A percentile compares a stretch with the other conserved stretches of the same genome.
phyloP scores from a whole-genome alignment of 495 filamentous ascomycete genomes.

The Acidiella bohemica region DNA sequence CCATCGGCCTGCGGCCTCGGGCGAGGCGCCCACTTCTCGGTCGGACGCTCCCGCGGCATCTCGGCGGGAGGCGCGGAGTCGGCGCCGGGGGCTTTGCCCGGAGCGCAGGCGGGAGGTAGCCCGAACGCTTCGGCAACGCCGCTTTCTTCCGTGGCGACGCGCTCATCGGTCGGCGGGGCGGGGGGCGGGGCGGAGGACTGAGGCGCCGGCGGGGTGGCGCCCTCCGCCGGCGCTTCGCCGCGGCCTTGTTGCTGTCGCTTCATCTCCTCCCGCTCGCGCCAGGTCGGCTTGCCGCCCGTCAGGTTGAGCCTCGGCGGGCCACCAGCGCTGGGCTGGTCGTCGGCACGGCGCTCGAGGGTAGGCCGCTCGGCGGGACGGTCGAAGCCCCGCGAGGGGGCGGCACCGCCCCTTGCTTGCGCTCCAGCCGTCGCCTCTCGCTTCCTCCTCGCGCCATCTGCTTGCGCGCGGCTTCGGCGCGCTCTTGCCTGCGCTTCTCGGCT shows the following conservation, averaged over 20 bases:
- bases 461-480: constrained; percentile 39
- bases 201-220: constrained; percentile 5
- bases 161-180: constrained; percentile 20
- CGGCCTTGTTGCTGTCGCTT: no score
- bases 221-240: constrained; percentile 20
- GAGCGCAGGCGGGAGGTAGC: constrained; percentile 28
- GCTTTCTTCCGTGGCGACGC: constrained; percentile 17
- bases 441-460: constrained; percentile 56
- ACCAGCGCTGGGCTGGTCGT: constrained; percentile 19
- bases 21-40: constrained; percentile 18
- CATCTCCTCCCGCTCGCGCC: constrained; percentile 75
- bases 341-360: constrained; percentile 16
- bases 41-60: constrained; percentile 3
- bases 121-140: constrained; percentile 16
- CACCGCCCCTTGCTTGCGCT: constrained; percentile 14
- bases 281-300: constrained; percentile 50
- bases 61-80: constrained; percentile 8
- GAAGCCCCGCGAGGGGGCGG: constrained; percentile 28
- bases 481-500: constrained; percentile 72
- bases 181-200: constrained; percentile 10
- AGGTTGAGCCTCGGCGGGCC: constrained; percentile 58
- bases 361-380: constrained; percentile 25
- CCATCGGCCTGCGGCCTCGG: constrained; percentile 10
- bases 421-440: constrained; percentile 36
- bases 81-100: constrained; percentile 9